Base-by-base conservation (phyloP, 768 basidiomycete genomes). In the Hemileccinum rubropunctum region DNA sequence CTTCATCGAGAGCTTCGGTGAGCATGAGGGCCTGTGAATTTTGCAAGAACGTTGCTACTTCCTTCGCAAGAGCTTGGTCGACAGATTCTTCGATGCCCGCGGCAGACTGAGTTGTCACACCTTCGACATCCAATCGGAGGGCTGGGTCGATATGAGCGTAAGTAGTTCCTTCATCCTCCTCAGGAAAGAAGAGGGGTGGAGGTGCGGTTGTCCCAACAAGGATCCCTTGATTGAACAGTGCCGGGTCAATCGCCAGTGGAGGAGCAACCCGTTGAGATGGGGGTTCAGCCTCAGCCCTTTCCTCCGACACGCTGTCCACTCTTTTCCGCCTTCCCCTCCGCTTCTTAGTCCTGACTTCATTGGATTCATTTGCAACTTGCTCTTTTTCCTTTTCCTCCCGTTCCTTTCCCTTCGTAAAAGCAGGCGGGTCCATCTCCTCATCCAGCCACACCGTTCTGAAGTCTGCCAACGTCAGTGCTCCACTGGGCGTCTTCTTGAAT, bases 371-470 rank as follows among this genome's bases (percentile, higher is more conserved):
- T 42, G 71, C 76, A 27, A 47, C 60, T 18, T 73, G 74, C 37
- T 73, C 60, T 56, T 72, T 73, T 62, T 76, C 79, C 45, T 71
- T 77, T 58, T 82, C 83, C 53, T 89, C 89, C 52, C 75, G 78
- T 59, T 86, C 88, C 64, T 75, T 82, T 34, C 86, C 88, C 56
- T 84, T 84, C 9, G 82, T 86, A 64, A 86, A 94, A 36, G 93
- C 91, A 0, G 93, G 93, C 5, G 93, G 94, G 59, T 95, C 91
- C 78, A 84, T 84, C 72, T 91, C 89, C 45, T 94, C 90, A 58
- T 93, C 90, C 53, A 95, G 65, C 92, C 91, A 94, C 20, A 95
- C 86, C 42, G 79, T 88, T 45, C 93, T 75, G 64, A 95, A 98
- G 67, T 98, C 93, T 12, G 84, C 84, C 45, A 99, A 73, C 2